A percentile compares a stretch with the other conserved stretches of the same genome.
Conservation (phyloP, 306 rosid species). For the Medicago ruthenica region DNA sequence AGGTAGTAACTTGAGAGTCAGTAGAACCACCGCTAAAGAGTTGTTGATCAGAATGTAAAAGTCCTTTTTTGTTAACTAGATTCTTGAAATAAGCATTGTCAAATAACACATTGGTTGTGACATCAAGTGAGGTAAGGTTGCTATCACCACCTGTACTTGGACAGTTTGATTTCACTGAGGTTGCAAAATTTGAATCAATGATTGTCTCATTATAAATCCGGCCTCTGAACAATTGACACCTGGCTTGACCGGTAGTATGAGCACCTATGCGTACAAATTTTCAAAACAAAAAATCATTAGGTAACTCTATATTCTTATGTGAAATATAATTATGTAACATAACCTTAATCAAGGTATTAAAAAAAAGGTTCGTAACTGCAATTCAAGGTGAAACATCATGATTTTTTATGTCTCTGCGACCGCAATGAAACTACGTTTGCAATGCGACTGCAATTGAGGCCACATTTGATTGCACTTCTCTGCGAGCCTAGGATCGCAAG, state of each 20-base stretch:
- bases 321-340: background rate
- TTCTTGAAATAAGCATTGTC: slow-evolving; percentile 66
- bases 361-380: too few species aligned
- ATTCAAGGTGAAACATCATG: too few species aligned
- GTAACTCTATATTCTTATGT: background rate
- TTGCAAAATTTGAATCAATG: slow-evolving; percentile 59
- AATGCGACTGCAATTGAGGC: background rate
- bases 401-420: too few species aligned
- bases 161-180: slow-evolving; percentile 61
- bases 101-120: slow-evolving; percentile 54
- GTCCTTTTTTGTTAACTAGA: slow-evolving; percentile 54
- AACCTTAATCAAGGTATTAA: too few species aligned
- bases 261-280: slow-evolving; percentile 49
- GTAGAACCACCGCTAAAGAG: slow-evolving; percentile 56
- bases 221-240: slow-evolving; percentile 60
- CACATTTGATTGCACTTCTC: background rate
- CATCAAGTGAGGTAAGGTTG: slow-evolving; percentile 66
- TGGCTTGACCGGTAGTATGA: slow-evolving; percentile 78
- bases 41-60: slow-evolving; percentile 59
- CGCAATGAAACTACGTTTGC: too few species aligned
- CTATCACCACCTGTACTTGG: slow-evolving; percentile 55
- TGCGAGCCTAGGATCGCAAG: background rate
- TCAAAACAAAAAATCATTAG: background rate
- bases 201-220: slow-evolving; percentile 62
- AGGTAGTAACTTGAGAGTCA: slow-evolving; percentile 48